Evolutionary conservation across 2,329 filamentous ascomycete genomes (phyloP).

Genomic region (Colletotrichum chlorophyti): DNA sequence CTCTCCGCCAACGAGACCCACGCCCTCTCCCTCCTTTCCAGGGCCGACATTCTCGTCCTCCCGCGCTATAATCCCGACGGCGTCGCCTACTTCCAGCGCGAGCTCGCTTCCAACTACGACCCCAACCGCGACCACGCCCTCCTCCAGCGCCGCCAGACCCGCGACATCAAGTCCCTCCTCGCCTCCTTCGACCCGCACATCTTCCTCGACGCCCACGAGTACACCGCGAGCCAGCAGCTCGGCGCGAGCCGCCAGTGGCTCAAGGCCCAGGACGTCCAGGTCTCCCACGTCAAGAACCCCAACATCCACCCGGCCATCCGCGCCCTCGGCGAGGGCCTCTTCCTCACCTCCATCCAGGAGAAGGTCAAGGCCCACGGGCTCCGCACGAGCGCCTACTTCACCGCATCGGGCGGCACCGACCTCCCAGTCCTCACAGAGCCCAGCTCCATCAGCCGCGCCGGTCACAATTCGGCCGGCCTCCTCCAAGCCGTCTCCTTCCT

Average conservation of each 20-base stretch:
- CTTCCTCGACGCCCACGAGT: conserved; percentile 40
- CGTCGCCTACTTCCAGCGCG: conserved; percentile 40
- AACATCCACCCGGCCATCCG: conserved; percentile 39
- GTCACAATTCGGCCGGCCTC: conserved; percentile 21
- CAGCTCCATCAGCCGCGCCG: conserved; percentile 31
- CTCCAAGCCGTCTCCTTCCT: conserved; percentile 37
- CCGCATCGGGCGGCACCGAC: conserved; percentile 14
- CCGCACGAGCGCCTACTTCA: conserved; percentile 38
- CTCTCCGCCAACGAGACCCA: conserved; percentile 35
- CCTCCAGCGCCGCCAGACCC: conserved; percentile 37
- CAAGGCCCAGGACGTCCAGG: conserved; percentile 36
- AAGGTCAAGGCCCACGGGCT: conserved; percentile 34
- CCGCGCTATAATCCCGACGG: conserved; percentile 42
- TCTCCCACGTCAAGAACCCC: conserved; percentile 40
- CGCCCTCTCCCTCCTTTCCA: conserved; percentile 34
- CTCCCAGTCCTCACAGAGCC: conserved; percentile 37
- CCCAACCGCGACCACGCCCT: conserved; percentile 41
- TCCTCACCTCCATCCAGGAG: conserved; percentile 34
- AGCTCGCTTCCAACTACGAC: conserved; percentile 36
- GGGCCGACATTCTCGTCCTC: conserved; percentile 36
- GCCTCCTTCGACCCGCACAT: conserved; percentile 36
- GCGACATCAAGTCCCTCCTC: conserved; percentile 36
- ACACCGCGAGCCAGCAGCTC: conserved; percentile 29
- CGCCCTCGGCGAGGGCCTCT: conserved; percentile 36
- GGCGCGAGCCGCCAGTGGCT: conserved; percentile 14